These are phyloP conservation scores for Passiflora organensis DNA, from an alignment of 345 rosid genomes.

Conservation along the genomic window DNA sequence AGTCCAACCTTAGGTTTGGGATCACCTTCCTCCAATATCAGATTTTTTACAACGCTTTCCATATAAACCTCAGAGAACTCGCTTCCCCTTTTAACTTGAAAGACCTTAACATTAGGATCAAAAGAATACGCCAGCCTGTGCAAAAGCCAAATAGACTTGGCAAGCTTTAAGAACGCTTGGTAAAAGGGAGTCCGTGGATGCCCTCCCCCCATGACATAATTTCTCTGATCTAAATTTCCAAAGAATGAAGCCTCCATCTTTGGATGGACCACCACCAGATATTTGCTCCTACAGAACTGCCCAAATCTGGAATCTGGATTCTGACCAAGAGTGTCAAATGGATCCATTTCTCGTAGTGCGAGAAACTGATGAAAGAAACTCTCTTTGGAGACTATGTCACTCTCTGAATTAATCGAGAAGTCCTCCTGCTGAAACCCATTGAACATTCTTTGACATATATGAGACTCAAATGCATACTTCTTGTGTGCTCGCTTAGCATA, in stretches of 20 bases:
- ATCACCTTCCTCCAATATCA: slow-evolving; percentile 47
- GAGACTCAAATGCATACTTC: slow-evolving; percentile 76
- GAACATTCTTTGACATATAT: slow-evolving; percentile 79
- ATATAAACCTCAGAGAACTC: slow-evolving; percentile 73
- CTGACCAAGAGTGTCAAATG: slow-evolving; percentile 60
- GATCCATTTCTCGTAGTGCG: slow-evolving; percentile 62
- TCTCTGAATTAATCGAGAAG: slow-evolving; percentile 45
- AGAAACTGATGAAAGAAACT: slow-evolving; percentile 67
- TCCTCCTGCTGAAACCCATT: slow-evolving; percentile 64
- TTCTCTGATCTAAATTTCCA: slow-evolving; percentile 71
- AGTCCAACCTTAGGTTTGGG: slow-evolving; percentile 58
- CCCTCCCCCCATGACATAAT: slow-evolving; percentile 62
- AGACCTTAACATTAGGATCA: slow-evolving; percentile 58
- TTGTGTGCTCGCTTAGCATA: slow-evolving; percentile 84
- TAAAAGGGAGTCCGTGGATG: slow-evolving; percentile 78
- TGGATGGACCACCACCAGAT: slow-evolving; percentile 59
- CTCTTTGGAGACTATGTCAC: slow-evolving; percentile 35
- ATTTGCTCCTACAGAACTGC: slow-evolving; percentile 66
- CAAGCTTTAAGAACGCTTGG: slow-evolving; percentile 67
- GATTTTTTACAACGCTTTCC: slow-evolving; percentile 70
- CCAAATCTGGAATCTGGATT: slow-evolving; percentile 72
- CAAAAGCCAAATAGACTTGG: slow-evolving; percentile 73
- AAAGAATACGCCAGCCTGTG: slow-evolving; percentile 72
- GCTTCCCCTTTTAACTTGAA: slow-evolving; percentile 60
- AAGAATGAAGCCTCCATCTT: slow-evolving; percentile 92